These are phyloP conservation scores for Paralagenidium karlingii DNA, from an alignment of 352 stramenopile genomes.

Conservation along the genomic window DNA sequence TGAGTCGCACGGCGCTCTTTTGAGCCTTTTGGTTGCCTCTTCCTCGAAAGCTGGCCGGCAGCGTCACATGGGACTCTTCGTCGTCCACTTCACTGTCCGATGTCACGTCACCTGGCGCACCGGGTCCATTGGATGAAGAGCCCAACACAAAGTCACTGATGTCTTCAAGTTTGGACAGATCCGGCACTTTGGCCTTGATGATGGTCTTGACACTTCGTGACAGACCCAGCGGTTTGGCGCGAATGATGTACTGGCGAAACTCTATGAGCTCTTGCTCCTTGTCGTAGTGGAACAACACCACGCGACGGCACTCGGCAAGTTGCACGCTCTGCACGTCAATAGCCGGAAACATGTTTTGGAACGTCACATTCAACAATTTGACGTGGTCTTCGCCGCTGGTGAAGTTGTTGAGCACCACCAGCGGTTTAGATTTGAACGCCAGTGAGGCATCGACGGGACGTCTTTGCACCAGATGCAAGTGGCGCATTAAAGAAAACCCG, in stretches of 20 bases:
- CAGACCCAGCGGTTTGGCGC: constrained; percentile 88
- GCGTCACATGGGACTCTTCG: constrained; percentile 82
- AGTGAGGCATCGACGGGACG: constrained; percentile 82
- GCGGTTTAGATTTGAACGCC: constrained; percentile 83
- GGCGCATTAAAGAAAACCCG: constrained; percentile 85
- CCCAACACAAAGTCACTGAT: constrained; percentile 94
- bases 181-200: constrained; percentile 88
- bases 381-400: constrained; percentile 79
- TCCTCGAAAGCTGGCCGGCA: constrained; percentile 87
- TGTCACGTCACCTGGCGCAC: constrained; percentile 45
- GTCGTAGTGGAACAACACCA: constrained; percentile 96
- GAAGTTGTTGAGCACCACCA: constrained; percentile 99
- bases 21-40: constrained; percentile 87
- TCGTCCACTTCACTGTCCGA: constrained; percentile 96
- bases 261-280: constrained; percentile 88
- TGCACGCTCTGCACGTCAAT: constrained; percentile 96
- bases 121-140: constrained; percentile 46
- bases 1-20: constrained; percentile 90
- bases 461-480: constrained; percentile 88
- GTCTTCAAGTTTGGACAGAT: constrained; percentile 91
- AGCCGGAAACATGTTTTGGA: constrained; percentile 98
- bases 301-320: constrained; percentile 90
- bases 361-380: constrained; percentile 95
- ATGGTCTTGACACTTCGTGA: constrained; percentile 85
- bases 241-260: constrained; percentile 96